Conservation (phyloP, 164 flowering plant species). For the Tetrastigma voinierianum region DNA sequence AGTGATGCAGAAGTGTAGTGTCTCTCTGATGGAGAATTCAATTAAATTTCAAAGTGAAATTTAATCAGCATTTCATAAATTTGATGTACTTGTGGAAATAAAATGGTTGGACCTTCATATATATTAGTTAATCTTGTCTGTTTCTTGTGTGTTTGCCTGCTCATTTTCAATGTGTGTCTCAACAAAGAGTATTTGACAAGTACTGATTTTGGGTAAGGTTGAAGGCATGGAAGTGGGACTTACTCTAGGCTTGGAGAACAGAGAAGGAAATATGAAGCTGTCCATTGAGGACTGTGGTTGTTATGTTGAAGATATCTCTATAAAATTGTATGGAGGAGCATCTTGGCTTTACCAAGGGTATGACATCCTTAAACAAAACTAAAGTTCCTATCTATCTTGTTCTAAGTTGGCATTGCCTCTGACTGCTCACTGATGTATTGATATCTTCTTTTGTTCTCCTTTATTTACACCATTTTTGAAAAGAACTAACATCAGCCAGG, state of each 20-base stretch:
- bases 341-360: slow-evolving; percentile 99
- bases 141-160: slow-evolving; percentile 10
- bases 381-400: background rate
- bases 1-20: background rate
- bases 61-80: background rate
- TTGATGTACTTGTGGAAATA: background rate
- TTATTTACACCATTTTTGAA: too few relatives aligned
- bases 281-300: slow-evolving; percentile 68
- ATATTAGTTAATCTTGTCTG: background rate
- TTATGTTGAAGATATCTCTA: slow-evolving; percentile 59
- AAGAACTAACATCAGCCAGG: background rate
- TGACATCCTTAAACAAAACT: background rate
- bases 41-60: background rate
- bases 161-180: slow-evolving; percentile 11
- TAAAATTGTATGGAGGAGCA: slow-evolving; percentile 86
- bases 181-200: slow-evolving; percentile 13
- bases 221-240: slow-evolving; percentile 88
- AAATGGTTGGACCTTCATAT: background rate
- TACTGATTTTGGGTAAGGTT: slow-evolving; percentile 54
- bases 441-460: too few relatives aligned
- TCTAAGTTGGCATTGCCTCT: background rate
- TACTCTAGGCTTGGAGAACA: slow-evolving; percentile 59
- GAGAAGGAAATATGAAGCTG: slow-evolving; percentile 62
- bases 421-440: too few relatives aligned
- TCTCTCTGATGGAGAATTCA: background rate